Evolutionary conservation across 768 basidiomycete species (phyloP), one percentile per base, ranked within the genome.

Genomic region (Stropharia rugosoannulata): DNA sequence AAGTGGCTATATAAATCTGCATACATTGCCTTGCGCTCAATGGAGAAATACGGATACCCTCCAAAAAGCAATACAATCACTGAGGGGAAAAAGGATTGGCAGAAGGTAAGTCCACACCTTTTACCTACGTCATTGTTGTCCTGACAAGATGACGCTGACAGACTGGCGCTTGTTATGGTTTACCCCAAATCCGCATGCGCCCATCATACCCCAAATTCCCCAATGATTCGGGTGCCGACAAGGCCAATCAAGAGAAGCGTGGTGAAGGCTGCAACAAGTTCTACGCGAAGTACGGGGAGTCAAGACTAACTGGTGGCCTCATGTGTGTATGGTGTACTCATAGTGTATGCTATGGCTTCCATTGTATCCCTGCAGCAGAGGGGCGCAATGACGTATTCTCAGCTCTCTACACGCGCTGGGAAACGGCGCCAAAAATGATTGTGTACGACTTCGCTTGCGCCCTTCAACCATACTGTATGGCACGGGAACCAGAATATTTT

Each of bases 341-440:
- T 37, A 54, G 53, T 22, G 19, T 54, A 16, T 54, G 53, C 43
- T 56, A 59, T 47, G 58, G 58, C 12, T 59, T 59, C 41, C 58
- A 59, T 25, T 56, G 55, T 43, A 59, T 59, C n/a, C 58, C 58
- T 5, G 25, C 16, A 15, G 54, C 54, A 2, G 58, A 59, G 41
- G 58, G 58, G 12, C 32, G 58, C 16, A 59, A 59, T 32, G 54
- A 59, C 6, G 53, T 54, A 22, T 77, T 77, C 53, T 73, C 71
- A 2, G 73, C 75, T 1, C 59, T 76, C 1, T 59, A 72, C 12
- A 76, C 73, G 1, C 59, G 60, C 15, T 75, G 70, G 68, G 53
- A 50, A 11, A 66, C 35, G 8, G 60, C 70, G n/a, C n/a, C n/a
- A n/a, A n/a, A n/a, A n/a, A n/a, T n/a, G n/a, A n/a, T n/a, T n/a